These are phyloP conservation scores for Rhodocollybia butyracea DNA, from an alignment of 768 basidiomycete genomes.

Conservation along the genomic window DNA sequence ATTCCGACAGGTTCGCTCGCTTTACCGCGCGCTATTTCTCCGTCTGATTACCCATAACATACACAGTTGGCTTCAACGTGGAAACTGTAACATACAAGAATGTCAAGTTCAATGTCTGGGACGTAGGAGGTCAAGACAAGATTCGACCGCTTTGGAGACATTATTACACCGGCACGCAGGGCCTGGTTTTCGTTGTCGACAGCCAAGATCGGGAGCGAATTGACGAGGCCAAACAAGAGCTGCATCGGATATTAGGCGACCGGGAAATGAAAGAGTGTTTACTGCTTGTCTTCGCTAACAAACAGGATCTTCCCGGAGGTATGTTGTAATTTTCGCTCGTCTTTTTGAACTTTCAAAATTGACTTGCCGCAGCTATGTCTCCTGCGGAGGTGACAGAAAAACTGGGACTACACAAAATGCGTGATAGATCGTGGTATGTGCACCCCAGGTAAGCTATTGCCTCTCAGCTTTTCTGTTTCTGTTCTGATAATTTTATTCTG, in stretches of 20 bases:
- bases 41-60: constrained; percentile 7
- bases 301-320: constrained; percentile 98
- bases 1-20: constrained; percentile 83
- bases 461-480: neutral
- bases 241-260: constrained; percentile 94
- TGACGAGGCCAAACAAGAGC: constrained; percentile 93
- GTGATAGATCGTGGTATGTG: constrained; percentile 98
- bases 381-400: constrained; percentile 98
- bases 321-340: constrained; percentile 21
- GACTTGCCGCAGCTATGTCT: constrained; percentile 75
- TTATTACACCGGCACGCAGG: constrained; percentile 99
- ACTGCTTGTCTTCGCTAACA: constrained; percentile 97
- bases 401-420: constrained; percentile 91
- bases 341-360: neutral
- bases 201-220: constrained; percentile 93
- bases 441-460: constrained; percentile 79
- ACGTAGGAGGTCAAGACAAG: constrained; percentile 99
- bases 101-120: constrained; percentile 93
- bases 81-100: constrained; percentile 99
- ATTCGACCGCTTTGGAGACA: constrained; percentile 98
- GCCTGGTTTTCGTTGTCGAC: constrained; percentile 97
- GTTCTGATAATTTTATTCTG: neutral
- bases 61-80: constrained; percentile 93
- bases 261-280: constrained; percentile 98
- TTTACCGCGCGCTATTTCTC: constrained; percentile 3